Base-by-base conservation (phyloP, 1,139 yeast genomes). In the Yamadazyma dendronema region DNA sequence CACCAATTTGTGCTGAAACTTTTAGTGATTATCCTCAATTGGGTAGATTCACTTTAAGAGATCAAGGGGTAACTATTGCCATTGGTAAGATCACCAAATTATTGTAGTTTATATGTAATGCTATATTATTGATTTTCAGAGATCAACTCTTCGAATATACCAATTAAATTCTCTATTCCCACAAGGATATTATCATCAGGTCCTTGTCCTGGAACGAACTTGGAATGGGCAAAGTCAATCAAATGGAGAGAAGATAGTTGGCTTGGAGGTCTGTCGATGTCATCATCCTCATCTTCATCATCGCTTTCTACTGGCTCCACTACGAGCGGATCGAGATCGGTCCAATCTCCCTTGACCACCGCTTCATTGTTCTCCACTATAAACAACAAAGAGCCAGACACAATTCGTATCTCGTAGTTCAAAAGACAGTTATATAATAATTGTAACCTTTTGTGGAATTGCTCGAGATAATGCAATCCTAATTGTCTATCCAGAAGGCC, bases 1-100 rank as follows among this genome's bases (percentile, higher is more conserved):
- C 81, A 53, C 88, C 95, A 17, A 86, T 92, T 28, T 92, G 97
- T 73, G 84, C 92, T 38, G 99, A 92, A 70, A 84, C 95, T 36
- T 92, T 84, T 61, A 81, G 74, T 48, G 95, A 87, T 57, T 86
- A 89, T 61, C 97, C 92, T 49, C 97, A 92, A 68, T 77, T 92
- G 56, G 99, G 98, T 61, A 84, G 99, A 67, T 92, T 92, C 63
- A 92, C 98, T 28, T 78, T 92, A 64, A 88, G 99, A 75, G 98
- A 92, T 66, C 97, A 92, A 71, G 98, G 98, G 60, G 81, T 81
- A 47, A 92, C 98, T 39, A 89, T 92, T 65, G 99, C 98, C 49
- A 94, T 92, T 65, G 99, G 99, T 67, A 90, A 90, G 70, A 88
- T 92, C 55, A 81, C 88, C 41, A 84, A 84, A 64, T 69, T 84